A percentile compares a stretch with the other conserved stretches of the same genome.
Evolutionary conservation across 2,329 filamentous ascomycete genomes (phyloP).

Genomic region (Periconia sp.): DNA sequence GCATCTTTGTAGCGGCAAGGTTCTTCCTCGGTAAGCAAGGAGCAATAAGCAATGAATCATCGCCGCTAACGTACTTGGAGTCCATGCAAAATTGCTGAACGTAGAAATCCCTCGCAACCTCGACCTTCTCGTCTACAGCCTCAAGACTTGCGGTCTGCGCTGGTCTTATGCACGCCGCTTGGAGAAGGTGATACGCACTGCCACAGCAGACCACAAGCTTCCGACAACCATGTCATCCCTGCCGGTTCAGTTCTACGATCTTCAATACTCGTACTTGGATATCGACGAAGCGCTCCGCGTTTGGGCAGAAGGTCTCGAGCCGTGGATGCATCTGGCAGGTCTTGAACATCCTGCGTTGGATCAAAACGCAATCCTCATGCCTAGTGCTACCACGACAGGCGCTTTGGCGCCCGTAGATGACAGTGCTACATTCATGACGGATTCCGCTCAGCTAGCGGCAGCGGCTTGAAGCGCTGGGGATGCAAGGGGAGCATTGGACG

Average conservation of each 20-base stretch:
- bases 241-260: conserved; percentile 32
- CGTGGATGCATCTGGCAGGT: conserved; percentile 22
- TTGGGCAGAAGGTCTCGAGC: conserved; percentile 26
- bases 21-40: conserved; percentile 25
- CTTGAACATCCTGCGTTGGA: conserved; percentile 17
- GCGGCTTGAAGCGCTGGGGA: too few species aligned
- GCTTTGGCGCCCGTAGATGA: conserved; percentile 2
- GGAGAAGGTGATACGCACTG: conserved; percentile 31
- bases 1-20: conserved; percentile 30
- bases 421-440: conserved; percentile 5
- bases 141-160: conserved; percentile 29
- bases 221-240: conserved; percentile 24
- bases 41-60: neutral
- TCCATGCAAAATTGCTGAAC: conserved; percentile 32
- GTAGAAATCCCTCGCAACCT: conserved; percentile 26
- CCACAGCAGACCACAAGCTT: conserved; percentile 29
- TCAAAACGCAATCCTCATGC: conserved; percentile 13
- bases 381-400: conserved; percentile 7
- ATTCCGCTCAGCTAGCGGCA: conserved; percentile 4
- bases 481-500: too few species aligned
- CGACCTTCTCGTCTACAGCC: conserved; percentile 28
- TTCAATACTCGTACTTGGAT: conserved; percentile 32
- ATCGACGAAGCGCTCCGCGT: conserved; percentile 30
- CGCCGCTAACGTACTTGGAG: conserved; percentile 6
- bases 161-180: conserved; percentile 28